Evolutionary conservation across 176 grass and related monocot species (phyloP).

Genomic region (Cenchrus americanus): DNA sequence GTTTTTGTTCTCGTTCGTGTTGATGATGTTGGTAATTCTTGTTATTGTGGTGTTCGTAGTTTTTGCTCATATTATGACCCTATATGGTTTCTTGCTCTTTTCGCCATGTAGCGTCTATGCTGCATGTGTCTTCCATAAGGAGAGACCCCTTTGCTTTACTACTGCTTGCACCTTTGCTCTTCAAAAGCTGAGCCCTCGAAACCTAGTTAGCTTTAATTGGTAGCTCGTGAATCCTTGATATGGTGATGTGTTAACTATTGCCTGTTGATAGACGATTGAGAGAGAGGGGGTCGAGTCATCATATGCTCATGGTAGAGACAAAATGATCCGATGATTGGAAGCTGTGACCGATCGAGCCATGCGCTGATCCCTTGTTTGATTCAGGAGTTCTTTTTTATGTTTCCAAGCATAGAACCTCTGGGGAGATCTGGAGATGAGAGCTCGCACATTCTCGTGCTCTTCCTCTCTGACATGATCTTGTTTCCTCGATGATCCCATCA

Average conservation of each 20-base stretch:
- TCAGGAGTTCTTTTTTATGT: constrained; percentile 37
- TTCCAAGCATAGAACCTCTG: background rate
- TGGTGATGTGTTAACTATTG: constrained; percentile 22
- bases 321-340: constrained; percentile 43
- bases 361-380: constrained; percentile 58
- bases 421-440: constrained; percentile 9
- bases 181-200: constrained; percentile 71
- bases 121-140: constrained; percentile 42
- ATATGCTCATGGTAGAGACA: constrained; percentile 45
- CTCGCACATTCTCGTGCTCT: constrained; percentile 37
- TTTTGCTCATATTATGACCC: background rate
- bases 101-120: constrained; percentile 33
- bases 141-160: constrained; percentile 53
- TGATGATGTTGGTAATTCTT: constrained; percentile 1
- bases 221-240: constrained; percentile 54
- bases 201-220: constrained; percentile 58
- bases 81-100: background rate
- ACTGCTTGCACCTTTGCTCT: constrained; percentile 53
- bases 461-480: constrained; percentile 24
- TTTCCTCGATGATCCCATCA: constrained; percentile 40
- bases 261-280: constrained; percentile 21
- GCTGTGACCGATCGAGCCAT: constrained; percentile 40
- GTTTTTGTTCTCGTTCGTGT: background rate
- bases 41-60: background rate
- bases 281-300: constrained; percentile 22